Percentiles rank a stretch among this genome's conserved stretches.
These are phyloP conservation scores for Debaryomyces hansenii DNA, from an alignment of 805 yeast species.

Conservation along the genomic window DNA sequence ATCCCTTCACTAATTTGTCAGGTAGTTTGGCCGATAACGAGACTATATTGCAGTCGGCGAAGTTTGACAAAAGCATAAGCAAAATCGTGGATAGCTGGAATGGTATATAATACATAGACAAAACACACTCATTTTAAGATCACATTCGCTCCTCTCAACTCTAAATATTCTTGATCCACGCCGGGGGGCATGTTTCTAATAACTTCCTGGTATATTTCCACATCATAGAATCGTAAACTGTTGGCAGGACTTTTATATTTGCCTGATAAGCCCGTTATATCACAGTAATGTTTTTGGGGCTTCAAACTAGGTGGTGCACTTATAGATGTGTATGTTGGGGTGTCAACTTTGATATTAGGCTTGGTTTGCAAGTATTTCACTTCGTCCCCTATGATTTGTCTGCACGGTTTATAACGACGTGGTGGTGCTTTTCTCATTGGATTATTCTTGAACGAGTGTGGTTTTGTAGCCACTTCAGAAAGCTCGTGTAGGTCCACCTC, in stretches of 20 bases:
- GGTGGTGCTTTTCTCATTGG: constrained; percentile 50
- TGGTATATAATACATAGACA: constrained; percentile 3
- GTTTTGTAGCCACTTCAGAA: constrained; percentile 39
- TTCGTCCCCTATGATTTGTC: constrained; percentile 78
- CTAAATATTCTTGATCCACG: constrained; percentile 88
- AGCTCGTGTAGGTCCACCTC: constrained; percentile 25
- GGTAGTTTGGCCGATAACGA: constrained; percentile 14
- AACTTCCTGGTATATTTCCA: constrained; percentile 73
- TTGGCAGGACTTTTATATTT: constrained; percentile 73
- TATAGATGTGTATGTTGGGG: constrained; percentile 68
- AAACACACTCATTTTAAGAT: constrained; percentile 50
- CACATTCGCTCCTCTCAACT: constrained; percentile 84
- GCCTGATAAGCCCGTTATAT: constrained; percentile 85
- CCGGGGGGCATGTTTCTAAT: constrained; percentile 84
- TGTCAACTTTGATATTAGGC: constrained; percentile 41
- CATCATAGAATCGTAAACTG: constrained; percentile 75
- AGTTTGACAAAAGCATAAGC: constrained; percentile 30
- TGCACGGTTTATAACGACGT: constrained; percentile 69
- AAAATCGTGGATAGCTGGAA: constrained; percentile 28
- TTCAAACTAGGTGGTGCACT: constrained; percentile 84
- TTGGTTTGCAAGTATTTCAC: constrained; percentile 56
- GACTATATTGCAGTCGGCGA: constrained; percentile 23
- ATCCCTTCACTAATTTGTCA: constrained; percentile 52
- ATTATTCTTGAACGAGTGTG: constrained; percentile 57
- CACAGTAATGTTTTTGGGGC: constrained; percentile 86